phyloP scores from a whole-genome alignment of 2,329 filamentous ascomycete genomes.

The Penicillium frequentans region DNA sequence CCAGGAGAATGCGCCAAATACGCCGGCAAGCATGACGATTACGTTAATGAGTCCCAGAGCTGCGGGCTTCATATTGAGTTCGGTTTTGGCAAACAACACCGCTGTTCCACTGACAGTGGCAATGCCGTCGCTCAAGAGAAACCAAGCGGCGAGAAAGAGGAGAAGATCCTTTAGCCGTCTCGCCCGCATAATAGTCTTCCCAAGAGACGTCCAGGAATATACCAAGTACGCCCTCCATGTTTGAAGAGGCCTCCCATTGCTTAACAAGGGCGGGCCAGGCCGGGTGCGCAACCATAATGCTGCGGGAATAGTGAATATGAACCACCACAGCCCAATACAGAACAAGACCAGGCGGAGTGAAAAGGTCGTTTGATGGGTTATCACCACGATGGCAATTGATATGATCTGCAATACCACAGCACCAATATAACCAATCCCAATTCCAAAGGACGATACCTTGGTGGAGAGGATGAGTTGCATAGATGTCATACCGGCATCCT shows the following conservation, averaged over 20 bases:
- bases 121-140: constrained; percentile 88
- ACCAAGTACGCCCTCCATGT: constrained; percentile 71
- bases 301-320: constrained; percentile 83
- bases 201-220: constrained; percentile 85
- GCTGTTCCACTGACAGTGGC: constrained; percentile 94
- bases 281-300: constrained; percentile 84
- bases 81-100: constrained; percentile 92
- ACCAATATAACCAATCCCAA: constrained; percentile 90
- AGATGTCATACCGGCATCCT: constrained; percentile 37
- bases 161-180: constrained; percentile 74
- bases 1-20: constrained; percentile 89
- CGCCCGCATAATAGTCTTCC: constrained; percentile 74
- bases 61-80: constrained; percentile 84
- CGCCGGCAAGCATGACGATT: constrained; percentile 79
- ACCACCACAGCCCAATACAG: constrained; percentile 89
- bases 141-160: constrained; percentile 88
- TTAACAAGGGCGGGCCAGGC: constrained; percentile 75
- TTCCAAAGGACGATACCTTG: constrained; percentile 85
- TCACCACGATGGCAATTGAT: constrained; percentile 73
- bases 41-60: constrained; percentile 91
- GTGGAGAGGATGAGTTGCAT: constrained; percentile 79
- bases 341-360: constrained; percentile 85
- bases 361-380: constrained; percentile 74
- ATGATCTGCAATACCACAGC: constrained; percentile 81
- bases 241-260: constrained; percentile 36